Conservation (phyloP, 805 yeast species). For the Candida dajiaensis region DNA sequence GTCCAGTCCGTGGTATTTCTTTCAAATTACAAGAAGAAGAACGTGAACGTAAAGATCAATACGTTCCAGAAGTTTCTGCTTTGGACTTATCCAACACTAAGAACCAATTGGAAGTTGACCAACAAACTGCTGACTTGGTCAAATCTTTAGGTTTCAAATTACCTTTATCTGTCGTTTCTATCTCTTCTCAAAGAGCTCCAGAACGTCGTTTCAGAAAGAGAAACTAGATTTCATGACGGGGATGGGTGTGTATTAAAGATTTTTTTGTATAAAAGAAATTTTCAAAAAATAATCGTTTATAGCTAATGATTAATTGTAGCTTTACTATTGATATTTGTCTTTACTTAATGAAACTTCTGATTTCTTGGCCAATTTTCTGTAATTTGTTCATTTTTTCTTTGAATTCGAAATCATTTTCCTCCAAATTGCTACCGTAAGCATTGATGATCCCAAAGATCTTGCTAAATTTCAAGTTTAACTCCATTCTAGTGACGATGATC, state of each 20-base stretch:
- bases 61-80: slow-evolving; percentile 99
- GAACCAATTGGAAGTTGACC: slow-evolving; percentile 94
- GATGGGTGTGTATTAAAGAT: neutral
- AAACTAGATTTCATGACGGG: slow-evolving; percentile 41
- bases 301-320: neutral
- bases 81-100: slow-evolving; percentile 95
- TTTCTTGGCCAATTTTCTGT: slow-evolving; percentile 37
- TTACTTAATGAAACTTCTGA: slow-evolving; percentile 27
- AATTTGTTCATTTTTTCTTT: slow-evolving; percentile 31
- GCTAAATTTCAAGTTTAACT: slow-evolving; percentile 33
- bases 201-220: slow-evolving; percentile 91
- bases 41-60: slow-evolving; percentile 99
- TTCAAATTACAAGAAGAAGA: slow-evolving; percentile 99
- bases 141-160: slow-evolving; percentile 88
- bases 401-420: slow-evolving; percentile 25
- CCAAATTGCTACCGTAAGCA: slow-evolving; percentile 28
- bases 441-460: slow-evolving; percentile 34
- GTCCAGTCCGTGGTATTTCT: slow-evolving; percentile 99
- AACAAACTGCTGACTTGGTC: slow-evolving; percentile 93
- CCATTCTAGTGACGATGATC: slow-evolving; percentile 33
- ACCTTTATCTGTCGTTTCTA: slow-evolving; percentile 80
- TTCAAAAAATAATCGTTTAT: slow-evolving; percentile 1
- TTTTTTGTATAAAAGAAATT: slow-evolving; percentile 15
- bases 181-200: slow-evolving; percentile 83
- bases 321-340: slow-evolving; percentile 3